Percentiles rank a stretch among this genome's conserved stretches.
phyloP scores from a whole-genome alignment of 1,284 basidiomycete species.

The Thecaphora frezii region DNA sequence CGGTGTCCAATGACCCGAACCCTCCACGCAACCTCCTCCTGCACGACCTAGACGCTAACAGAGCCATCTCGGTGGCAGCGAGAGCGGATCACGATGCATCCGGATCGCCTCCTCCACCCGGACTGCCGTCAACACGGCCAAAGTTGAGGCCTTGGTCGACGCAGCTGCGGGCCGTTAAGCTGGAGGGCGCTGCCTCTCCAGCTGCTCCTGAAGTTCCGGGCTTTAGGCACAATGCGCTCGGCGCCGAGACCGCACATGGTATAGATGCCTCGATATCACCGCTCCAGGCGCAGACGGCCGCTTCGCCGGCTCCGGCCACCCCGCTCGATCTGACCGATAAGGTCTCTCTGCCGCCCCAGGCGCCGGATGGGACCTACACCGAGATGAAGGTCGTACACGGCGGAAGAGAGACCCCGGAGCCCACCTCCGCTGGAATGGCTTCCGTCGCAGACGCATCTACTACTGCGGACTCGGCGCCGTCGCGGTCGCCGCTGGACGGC shows the following conservation, averaged over 20 bases:
- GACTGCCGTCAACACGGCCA: slow-evolving; percentile 2
- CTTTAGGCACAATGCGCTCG: neutral
- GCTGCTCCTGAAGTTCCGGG: no score
- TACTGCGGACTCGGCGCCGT: neutral
- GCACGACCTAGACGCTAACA: no score
- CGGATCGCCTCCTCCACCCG: slow-evolving; percentile 1
- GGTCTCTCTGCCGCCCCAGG: slow-evolving; percentile 6
- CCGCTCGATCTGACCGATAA: neutral
- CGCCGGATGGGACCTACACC: slow-evolving; percentile 18
- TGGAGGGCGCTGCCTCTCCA: no score
- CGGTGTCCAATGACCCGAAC: no score
- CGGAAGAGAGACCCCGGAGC: neutral
- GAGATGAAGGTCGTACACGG: slow-evolving; percentile 20
- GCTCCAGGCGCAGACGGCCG: neutral
- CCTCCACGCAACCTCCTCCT: no score
- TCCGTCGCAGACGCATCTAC: neutral
- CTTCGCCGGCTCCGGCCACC: neutral
- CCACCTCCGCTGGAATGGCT: neutral
- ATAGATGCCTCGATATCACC: no score
- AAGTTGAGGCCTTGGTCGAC: slow-evolving; percentile 5
- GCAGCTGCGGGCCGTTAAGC: neutral
- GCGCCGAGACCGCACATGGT: neutral
- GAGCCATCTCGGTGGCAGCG: neutral
- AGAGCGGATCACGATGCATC: neutral
- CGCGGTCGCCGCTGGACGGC: no score